Base-by-base conservation (phyloP, 805 yeast genomes). In the Myxozyma neglecta region DNA sequence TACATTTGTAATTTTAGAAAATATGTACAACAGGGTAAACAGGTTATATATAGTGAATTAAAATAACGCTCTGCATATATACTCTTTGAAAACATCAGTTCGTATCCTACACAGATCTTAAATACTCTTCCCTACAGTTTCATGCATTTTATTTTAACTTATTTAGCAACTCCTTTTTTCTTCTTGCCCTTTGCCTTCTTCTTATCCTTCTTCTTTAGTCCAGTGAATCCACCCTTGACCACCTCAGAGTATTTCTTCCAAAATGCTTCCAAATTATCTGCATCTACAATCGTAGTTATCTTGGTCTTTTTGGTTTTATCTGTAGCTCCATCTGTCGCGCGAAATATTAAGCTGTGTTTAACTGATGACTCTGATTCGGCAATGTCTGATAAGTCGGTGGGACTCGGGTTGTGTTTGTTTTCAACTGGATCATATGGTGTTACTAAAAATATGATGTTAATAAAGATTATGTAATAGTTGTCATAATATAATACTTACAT, bases 171-270 rank as follows among this genome's bases (percentile, higher is more conserved):
- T 11, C 54, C 97, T 60, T 74, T 75, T 47, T 74, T 72, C 73
- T 78, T 66, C 76, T 79, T 80, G 72, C 81, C 79, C 77, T 83
- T 85, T 77, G 81, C 82, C 79, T 85, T 86, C 75, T 85, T 85
- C 79, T 89, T 90, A 62, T 88, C 90, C 77, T 89, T 90, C 82
- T 87, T 89, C 71, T 85, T 82, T 73, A 92, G 80, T 1, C 96
- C 97, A 2, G 77, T 77, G 73, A 89, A 84, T 4, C 94, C 92
- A 24, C 79, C 71, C 72, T 89, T 91, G 59, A 91, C 79, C 0
- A 82, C 82, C 47, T 83, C 84, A 0, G 89, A 76, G 74, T 91
- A 92, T 32, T 84, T 85, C 47, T 74, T 73, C 97, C 97, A 92
- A 73, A 92, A 92, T 61, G 77, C 73, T 65, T 86, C 89, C 66